Conservation (phyloP, 305 asterid genomes). For the Solanum chacoense region DNA sequence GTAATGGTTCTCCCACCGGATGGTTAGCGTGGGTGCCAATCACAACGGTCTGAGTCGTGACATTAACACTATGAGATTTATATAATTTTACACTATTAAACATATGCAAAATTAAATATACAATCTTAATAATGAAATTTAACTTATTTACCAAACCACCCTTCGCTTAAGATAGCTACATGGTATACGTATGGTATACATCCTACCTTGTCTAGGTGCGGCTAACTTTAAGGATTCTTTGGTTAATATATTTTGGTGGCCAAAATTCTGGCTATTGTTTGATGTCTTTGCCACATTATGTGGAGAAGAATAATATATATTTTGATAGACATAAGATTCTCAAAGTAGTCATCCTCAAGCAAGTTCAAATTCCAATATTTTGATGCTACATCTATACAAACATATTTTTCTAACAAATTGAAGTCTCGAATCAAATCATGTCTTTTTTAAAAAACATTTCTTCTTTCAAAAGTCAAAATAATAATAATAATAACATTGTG, state of each 20-base stretch:
- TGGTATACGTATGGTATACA: background rate
- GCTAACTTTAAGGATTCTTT: background rate
- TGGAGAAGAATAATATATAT: background rate
- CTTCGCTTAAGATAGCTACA: background rate
- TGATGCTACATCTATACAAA: background rate
- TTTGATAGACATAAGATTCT: background rate
- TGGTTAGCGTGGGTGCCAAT: no score
- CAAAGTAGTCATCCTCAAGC: background rate
- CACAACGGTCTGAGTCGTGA: no score
- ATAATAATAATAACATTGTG: background rate
- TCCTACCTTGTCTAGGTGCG: background rate
- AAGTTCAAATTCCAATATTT: background rate
- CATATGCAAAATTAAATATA: no score
- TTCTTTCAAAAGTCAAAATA: background rate
- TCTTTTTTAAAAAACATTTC: background rate
- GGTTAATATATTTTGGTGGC: background rate
- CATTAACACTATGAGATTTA: no score
- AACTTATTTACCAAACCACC: background rate
- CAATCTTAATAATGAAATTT: no score
- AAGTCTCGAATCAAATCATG: background rate
- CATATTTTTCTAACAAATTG: background rate
- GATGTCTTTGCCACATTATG: background rate
- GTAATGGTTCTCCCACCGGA: no score
- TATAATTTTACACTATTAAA: no score
- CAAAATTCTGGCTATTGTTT: background rate